Evolutionary conservation across 805 yeast genomes (phyloP), one percentile per base, ranked within the genome.

Genomic region (Candida cerambycidarum): DNA sequence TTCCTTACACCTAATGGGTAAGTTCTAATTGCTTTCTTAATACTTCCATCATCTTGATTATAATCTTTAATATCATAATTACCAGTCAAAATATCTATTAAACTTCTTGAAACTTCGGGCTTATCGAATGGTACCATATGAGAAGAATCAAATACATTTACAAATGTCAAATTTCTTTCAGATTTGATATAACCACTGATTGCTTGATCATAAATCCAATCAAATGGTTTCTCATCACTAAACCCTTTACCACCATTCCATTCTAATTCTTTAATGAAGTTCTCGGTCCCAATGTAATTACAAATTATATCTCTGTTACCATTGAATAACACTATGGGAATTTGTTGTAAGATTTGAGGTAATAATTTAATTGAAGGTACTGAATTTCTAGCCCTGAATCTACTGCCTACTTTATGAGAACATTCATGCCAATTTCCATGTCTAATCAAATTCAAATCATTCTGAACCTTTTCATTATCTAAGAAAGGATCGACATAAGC

Each of bases 81-180:
- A 0, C 62, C 61, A 1, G 63, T 52, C 19, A 72, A 53, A 16
- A 78, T 46, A 54, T 88, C 89, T 31, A 89, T 65, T 46, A 90
- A 63, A 13, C 89, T 88, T 50, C 89, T 72, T 6, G 90, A 77
- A 19, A 77, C 73, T 35, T 73, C 79, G 1, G 93, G 85, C 40
- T 78, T 65, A 59, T 90, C 97, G 51, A 78, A 83, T 1, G 98
- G 96, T 18, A 89, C 93, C 98, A 93, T 92, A 58, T 93, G 98
- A 3, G 96, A 84, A 0, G 96, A 80, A 52, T 87, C 79, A 58
- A 65, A 78, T 1, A 92, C 79, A 44, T 80, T 79, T 24, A 86
- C 80, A 58, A 84, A 85, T 0, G 96, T 84, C 55, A 92, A 68
- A 56, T 88, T 87, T 48, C 87, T 73, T 37, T 82, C 90, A 14